Evolutionary conservation across 257 asterid genomes (phyloP), one percentile per base, ranked within the genome.

Genomic region (Vinca minor): DNA sequence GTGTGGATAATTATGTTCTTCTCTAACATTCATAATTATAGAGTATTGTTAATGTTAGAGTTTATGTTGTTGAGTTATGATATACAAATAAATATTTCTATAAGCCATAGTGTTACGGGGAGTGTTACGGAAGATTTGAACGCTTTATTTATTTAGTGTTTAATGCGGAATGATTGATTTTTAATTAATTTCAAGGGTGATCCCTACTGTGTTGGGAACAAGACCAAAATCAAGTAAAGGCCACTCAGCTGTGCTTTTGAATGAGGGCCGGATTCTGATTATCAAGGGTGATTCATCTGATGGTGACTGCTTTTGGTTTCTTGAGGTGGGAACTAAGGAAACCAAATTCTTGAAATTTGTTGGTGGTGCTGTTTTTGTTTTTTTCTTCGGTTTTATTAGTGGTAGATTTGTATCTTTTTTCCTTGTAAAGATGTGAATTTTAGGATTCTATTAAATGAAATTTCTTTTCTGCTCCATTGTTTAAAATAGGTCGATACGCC

Each of bases 271-370:
- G 29, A 78, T 88, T 69, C 75, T 92, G 72, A 85, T 87, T 49
- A 62, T 85, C 35, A 85, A 69, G 76, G 88, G 82, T n/a, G 75
- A 82, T 72, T 74, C 87, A n/a, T 65, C 62, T 28, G 73, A 85
- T 38, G 88, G 77, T 77, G 95, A 78, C 72, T 75, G 83, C 81
- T 85, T 88, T 76, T 92, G 96, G 96, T 88, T 92, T 84, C 98
- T 92, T 18, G 98, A 92, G 96, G 98, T 92, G 65, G 49, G 81
- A n/a, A n/a, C n/a, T n/a, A n/a, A n/a, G n/a, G n/a, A n/a, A n/a
- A n/a, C n/a, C n/a, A n/a, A n/a, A n/a, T n/a, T n/a, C n/a, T n/a
- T n/a, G n/a, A n/a, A n/a, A n/a, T n/a, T n/a, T n/a, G n/a, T n/a
- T n/a, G 62, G 39, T 64, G 52, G 39, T 10, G 62, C 7, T 53